phyloP scores from a whole-genome alignment of 257 asterid species.

The Haberlea rhodopensis region DNA sequence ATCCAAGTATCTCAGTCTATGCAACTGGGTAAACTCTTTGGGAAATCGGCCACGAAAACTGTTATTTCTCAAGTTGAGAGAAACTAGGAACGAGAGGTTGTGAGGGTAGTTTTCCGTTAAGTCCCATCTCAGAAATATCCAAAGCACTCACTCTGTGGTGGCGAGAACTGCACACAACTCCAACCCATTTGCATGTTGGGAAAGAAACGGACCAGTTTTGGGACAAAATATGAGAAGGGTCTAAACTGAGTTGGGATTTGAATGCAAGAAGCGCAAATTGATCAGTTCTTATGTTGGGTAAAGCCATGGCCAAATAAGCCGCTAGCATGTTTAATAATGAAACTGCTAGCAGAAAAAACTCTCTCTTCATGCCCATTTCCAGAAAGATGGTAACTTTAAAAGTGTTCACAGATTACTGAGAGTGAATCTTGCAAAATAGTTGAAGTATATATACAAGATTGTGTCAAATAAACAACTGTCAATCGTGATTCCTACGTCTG shows the following conservation, averaged over 20 bases:
- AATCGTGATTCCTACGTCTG: no score
- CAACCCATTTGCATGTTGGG: slow-evolving; percentile 34
- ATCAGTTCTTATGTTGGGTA: slow-evolving; percentile 28
- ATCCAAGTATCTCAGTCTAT: slow-evolving; percentile 22
- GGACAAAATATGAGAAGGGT: slow-evolving; percentile 23
- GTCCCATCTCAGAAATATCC: slow-evolving; percentile 23
- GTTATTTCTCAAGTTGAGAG: no score
- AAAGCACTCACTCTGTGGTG: slow-evolving; percentile 33
- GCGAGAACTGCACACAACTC: slow-evolving; percentile 32
- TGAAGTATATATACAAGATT: no score
- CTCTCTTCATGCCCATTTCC: background rate
- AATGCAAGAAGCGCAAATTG: slow-evolving; percentile 32
- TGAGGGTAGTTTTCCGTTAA: slow-evolving; percentile 27
- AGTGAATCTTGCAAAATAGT: no score
- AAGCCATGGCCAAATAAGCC: slow-evolving; percentile 7
- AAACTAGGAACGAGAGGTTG: slow-evolving; percentile 33
- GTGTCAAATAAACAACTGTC: no score
- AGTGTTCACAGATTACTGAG: no score
- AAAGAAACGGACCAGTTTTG: slow-evolving; percentile 28
- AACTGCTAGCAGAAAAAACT: background rate
- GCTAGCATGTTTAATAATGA: background rate
- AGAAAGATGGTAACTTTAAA: no score
- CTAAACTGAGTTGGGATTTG: slow-evolving; percentile 34
- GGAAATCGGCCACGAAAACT: slow-evolving; percentile 32
- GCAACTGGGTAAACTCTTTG: slow-evolving; percentile 16